Evolutionary conservation across 768 basidiomycete genomes (phyloP).

Genomic region (Mycena alexandri): DNA sequence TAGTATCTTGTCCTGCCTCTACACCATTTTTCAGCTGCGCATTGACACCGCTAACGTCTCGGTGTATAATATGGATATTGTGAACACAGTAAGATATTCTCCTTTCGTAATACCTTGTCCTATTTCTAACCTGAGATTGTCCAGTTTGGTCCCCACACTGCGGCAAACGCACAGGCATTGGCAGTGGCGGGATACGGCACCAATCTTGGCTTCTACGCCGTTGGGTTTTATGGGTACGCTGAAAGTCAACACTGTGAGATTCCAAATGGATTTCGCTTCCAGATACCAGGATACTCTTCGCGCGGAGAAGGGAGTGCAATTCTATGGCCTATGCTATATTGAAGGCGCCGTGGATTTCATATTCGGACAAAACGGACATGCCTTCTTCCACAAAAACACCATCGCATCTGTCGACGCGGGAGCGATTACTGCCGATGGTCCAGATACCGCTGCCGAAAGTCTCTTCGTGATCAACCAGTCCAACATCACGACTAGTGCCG

Average conservation of each 20-base stretch:
- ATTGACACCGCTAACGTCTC: slow-evolving; percentile 44
- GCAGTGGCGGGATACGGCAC: slow-evolving; percentile 44
- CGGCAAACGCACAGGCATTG: slow-evolving; percentile 40
- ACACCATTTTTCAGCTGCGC: slow-evolving; percentile 28
- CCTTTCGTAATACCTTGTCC: not conserved
- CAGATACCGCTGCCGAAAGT: slow-evolving; percentile 32
- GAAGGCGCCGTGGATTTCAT: slow-evolving; percentile 46
- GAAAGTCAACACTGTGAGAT: slow-evolving; percentile 10
- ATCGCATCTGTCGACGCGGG: slow-evolving; percentile 44
- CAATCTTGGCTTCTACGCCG: slow-evolving; percentile 43
- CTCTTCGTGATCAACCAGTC: slow-evolving; percentile 42
- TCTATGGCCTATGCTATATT: slow-evolving; percentile 42
- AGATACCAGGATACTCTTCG: slow-evolving; percentile 42
- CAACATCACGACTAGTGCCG: slow-evolving; percentile 36
- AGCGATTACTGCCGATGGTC: slow-evolving; percentile 44
- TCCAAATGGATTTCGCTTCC: not conserved
- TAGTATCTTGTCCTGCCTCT: too few relatives aligned
- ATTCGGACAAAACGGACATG: slow-evolving; percentile 42
- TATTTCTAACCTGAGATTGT: not conserved
- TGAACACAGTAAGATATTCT: slow-evolving; percentile 41
- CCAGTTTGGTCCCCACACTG: slow-evolving; percentile 38
- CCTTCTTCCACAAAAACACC: slow-evolving; percentile 43
- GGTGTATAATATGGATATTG: slow-evolving; percentile 48
- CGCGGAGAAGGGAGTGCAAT: slow-evolving; percentile 41
- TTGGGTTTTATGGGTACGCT: slow-evolving; percentile 40